phyloP scores from a whole-genome alignment of 2,329 filamentous ascomycete genomes.

The Fusarium chuoi region DNA sequence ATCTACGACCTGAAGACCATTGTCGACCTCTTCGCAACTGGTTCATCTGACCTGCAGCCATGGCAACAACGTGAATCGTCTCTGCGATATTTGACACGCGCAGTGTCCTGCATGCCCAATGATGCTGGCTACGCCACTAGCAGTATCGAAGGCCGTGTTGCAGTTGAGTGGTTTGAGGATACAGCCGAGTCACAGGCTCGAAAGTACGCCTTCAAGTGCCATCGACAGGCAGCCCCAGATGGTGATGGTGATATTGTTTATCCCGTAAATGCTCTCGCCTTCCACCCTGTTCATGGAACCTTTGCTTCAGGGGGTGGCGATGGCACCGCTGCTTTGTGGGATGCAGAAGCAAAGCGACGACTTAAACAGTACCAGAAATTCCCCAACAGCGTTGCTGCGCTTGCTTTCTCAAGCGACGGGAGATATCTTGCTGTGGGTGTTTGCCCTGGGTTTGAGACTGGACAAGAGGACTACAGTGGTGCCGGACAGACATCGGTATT shows the following conservation, averaged over 20 bases:
- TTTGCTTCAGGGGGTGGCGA: conserved; percentile 93
- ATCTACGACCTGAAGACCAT: conserved; percentile 89
- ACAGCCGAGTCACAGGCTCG: conserved; percentile 85
- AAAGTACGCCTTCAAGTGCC: conserved; percentile 99
- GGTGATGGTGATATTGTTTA: conserved; percentile 83
- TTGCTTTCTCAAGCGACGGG: conserved; percentile 82
- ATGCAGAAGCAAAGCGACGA: conserved; percentile 88
- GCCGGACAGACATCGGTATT: conserved; percentile 81
- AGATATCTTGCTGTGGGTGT: conserved; percentile 81
- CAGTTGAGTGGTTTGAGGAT: conserved; percentile 98
- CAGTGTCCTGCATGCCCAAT: conserved; percentile 95
- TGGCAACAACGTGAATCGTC: conserved; percentile 96
- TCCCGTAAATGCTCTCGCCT: conserved; percentile 89
- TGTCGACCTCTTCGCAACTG: conserved; percentile 59
- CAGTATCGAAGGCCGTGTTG: conserved; percentile 93
- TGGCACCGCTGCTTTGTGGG: conserved; percentile 92
- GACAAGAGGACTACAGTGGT: conserved; percentile 79
- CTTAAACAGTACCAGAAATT: conserved; percentile 91
- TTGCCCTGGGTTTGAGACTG: conserved; percentile 89
- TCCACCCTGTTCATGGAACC: conserved; percentile 84
- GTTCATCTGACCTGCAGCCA: conserved; percentile 69
- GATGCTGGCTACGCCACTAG: conserved; percentile 93
- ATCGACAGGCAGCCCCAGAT: conserved; percentile 77
- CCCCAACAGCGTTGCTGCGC: conserved; percentile 78
- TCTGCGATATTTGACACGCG: conserved; percentile 94